A percentile compares a stretch with the other conserved stretches of the same genome.
Evolutionary conservation across 371 early-diverging fungal species (phyloP).

Genomic region (Homolaphlyctis polyrhiza): DNA sequence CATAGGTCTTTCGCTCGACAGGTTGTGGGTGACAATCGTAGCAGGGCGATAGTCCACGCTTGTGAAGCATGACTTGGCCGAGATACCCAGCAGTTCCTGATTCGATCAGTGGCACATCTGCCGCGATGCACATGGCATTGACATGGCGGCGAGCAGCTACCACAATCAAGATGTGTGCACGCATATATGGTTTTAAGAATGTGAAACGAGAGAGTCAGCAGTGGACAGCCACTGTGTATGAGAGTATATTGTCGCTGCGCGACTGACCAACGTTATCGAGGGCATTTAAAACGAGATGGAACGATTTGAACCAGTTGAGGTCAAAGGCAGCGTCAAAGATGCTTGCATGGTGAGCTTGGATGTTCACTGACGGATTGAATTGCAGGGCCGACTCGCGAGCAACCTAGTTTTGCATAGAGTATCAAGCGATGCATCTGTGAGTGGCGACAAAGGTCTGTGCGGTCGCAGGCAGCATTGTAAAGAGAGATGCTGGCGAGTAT

Average conservation of each 20-base stretch:
- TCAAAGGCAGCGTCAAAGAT: slow-evolving; percentile 76
- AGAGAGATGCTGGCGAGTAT: background rate
- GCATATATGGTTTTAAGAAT: no score
- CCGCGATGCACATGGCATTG: slow-evolving; percentile 92
- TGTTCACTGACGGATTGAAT: slow-evolving; percentile 78
- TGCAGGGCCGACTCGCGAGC: slow-evolving; percentile 70
- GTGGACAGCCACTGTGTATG: slow-evolving; percentile 8
- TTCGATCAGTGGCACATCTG: slow-evolving; percentile 88
- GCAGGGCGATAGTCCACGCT: slow-evolving; percentile 55
- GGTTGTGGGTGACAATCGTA: slow-evolving; percentile 92
- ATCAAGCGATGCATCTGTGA: no score
- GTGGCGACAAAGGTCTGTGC: background rate
- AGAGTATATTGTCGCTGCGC: slow-evolving; percentile 14
- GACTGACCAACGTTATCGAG: slow-evolving; percentile 93
- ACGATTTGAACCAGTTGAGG: slow-evolving; percentile 84
- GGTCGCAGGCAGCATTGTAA: background rate
- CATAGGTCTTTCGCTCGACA: slow-evolving; percentile 72
- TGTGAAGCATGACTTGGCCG: slow-evolving; percentile 94
- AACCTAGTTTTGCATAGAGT: slow-evolving; percentile 45
- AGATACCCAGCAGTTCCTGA: slow-evolving; percentile 95
- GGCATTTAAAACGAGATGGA: slow-evolving; percentile 96
- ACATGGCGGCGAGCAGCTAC: slow-evolving; percentile 92
- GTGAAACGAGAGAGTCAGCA: no score
- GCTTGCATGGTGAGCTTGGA: slow-evolving; percentile 75
- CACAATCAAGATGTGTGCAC: background rate